Percentiles rank a stretch among this genome's conserved stretches.
These are phyloP conservation scores for Ambrosia artemisiifolia DNA, from an alignment of 129 eudicot species.

Conservation along the genomic window DNA sequence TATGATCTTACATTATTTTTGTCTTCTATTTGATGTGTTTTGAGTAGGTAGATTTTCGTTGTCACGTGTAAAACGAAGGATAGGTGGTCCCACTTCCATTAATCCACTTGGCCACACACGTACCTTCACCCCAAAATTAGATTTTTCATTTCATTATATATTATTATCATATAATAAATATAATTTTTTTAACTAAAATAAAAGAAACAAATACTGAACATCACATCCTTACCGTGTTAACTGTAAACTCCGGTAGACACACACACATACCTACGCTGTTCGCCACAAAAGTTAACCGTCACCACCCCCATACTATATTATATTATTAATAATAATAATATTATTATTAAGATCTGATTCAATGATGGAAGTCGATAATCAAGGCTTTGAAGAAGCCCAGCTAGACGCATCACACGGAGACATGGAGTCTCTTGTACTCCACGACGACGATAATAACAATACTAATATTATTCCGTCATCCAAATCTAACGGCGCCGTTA, in stretches of 20 bases:
- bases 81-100: neutral
- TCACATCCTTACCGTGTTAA: neutral
- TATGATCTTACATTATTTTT: no score
- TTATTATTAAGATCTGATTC: neutral
- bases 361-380: slow-evolving; percentile 61
- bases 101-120: slow-evolving; percentile 16
- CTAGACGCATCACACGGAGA: slow-evolving; percentile 41
- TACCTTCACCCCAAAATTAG: neutral
- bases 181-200: neutral
- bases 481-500: slow-evolving; percentile 16
- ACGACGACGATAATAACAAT: slow-evolving; percentile 26
- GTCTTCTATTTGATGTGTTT: neutral
- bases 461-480: slow-evolving; percentile 11
- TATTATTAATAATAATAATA: no score
- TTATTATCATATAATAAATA: neutral
- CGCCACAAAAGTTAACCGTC: neutral
- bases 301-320: no score
- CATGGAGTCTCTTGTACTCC: slow-evolving; percentile 54
- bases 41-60: neutral
- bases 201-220: neutral
- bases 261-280: neutral
- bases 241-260: neutral
- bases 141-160: no score
- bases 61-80: slow-evolving; percentile 1
- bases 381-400: slow-evolving; percentile 52